Percentiles rank a stretch among this genome's conserved stretches.
Conservation (phyloP, 75 land plant species). For the Picea glauca region DNA sequence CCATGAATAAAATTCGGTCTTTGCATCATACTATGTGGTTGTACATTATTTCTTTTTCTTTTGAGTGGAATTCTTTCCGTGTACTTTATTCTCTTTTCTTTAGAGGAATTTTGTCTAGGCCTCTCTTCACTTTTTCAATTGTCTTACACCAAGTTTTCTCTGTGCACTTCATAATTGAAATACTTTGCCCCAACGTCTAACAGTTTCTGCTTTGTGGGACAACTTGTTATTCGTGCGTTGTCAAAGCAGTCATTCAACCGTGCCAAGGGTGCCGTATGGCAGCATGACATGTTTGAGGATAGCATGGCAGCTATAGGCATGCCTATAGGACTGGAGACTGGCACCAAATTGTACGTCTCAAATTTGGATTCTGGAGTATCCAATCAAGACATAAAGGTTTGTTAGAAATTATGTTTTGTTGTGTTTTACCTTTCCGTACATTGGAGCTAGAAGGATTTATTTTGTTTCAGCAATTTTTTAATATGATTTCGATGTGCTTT, state of each 20-base stretch:
- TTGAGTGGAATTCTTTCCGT: too few species aligned
- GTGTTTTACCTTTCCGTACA: background rate
- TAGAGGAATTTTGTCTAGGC: background rate
- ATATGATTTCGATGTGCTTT: background rate
- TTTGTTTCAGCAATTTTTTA: too few species aligned
- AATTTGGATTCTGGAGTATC: slow-evolving; percentile 77
- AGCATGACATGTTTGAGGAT: slow-evolving; percentile 57
- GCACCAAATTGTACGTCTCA: slow-evolving; percentile 68
- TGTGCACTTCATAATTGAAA: background rate
- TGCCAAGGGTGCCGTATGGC: slow-evolving; percentile 50
- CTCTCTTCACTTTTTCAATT: background rate
- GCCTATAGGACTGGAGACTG: slow-evolving; percentile 39
- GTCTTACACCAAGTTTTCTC: background rate
- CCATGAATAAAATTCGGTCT: too few species aligned
- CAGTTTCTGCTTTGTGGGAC: background rate
- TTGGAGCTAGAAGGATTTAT: too few species aligned
- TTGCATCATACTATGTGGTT: too few species aligned
- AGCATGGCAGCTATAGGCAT: slow-evolving; percentile 45
- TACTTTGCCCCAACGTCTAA: background rate
- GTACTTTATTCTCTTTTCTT: background rate
- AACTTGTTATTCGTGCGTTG: slow-evolving; percentile 1
- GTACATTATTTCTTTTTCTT: background rate
- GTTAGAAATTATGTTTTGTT: background rate
- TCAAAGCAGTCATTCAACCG: slow-evolving; percentile 51
- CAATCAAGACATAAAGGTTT: slow-evolving; percentile 82